Evolutionary conservation across 345 rosid species (phyloP).

Genomic region (Melastoma malabathricum): DNA sequence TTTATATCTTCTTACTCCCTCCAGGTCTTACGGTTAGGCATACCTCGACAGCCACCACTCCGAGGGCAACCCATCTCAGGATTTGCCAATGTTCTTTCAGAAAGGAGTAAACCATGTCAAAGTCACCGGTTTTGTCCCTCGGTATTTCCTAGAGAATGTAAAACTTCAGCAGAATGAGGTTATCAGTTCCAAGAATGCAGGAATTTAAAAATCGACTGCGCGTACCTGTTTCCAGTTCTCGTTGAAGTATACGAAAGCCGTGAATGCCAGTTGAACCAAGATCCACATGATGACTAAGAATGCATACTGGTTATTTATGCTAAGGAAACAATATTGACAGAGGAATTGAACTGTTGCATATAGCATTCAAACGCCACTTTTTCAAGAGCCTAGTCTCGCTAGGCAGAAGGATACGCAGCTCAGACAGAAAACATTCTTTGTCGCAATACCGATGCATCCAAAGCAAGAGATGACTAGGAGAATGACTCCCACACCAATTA

Average conservation of each 20-base stretch:
- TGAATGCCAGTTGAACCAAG: conserved; percentile 74
- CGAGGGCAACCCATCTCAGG: conserved; percentile 88
- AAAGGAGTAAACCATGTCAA: conserved; percentile 51
- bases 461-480: conserved; percentile 71
- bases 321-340: conserved; percentile 47
- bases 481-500: conserved; percentile 68
- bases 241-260: conserved; percentile 81
- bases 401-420: conserved; percentile 67
- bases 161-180: not conserved
- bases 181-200: conserved; percentile 2
- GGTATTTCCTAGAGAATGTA: conserved; percentile 57
- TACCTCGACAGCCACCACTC: conserved; percentile 75
- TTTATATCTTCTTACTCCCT: no score
- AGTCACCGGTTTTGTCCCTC: conserved; percentile 66
- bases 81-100: conserved; percentile 73
- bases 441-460: conserved; percentile 67
- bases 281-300: conserved; percentile 65
- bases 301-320: conserved; percentile 56
- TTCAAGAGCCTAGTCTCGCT: not conserved
- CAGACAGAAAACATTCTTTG: conserved; percentile 76
- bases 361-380: not conserved
- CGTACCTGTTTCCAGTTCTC: conserved; percentile 79
- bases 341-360: no score
- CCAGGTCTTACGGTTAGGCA: conserved; percentile 6
- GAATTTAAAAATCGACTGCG: conserved; percentile 3